Base-by-base conservation (phyloP, 805 yeast species). In the Kodamaea sagamina region DNA sequence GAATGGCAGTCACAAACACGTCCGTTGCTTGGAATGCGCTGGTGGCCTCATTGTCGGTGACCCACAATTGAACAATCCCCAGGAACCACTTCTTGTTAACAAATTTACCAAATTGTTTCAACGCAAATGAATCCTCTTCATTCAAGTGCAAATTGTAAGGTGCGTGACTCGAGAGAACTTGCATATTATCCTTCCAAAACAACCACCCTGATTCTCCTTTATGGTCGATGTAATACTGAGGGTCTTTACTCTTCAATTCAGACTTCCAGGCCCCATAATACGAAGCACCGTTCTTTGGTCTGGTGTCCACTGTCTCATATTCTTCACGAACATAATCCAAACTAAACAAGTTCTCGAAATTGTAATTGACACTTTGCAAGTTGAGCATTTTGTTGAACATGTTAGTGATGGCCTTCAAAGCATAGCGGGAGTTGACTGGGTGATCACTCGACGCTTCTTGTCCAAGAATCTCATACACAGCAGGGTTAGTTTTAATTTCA, bases 11-110 rank as follows among this genome's bases (percentile, higher is more conserved):
- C 31, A 86, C 69, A 26, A 76, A 72, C 2, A 86, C 89, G 48
- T 84, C 79, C 1, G 76, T 71, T 2, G 82, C 81, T 47, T 84
- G 83, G 53, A 86, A 86, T 1, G 78, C 77, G 15, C 86, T 79
- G 26, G 75, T 79, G 0, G 79, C 69, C 50, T 89, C 92, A 58
- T 87, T 79, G 55, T 88, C 84, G 48, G 83, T 75, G 24, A 81
- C 67, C 63, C 84, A 71, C 40, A 75, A 63, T 10, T 69, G 69
- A 10, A 81, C 65, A 6, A 84, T 67, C 10, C 61, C 62, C 3
- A 55, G 49, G n/a, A 88, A 55, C 89, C 92, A 85, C 0, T 75
- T 75, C 46, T 72, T 75, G 4, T 74, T 72, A 3, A 88, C 58
- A 4, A 59, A 29, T 0, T 58, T 36, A 4, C 84, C 80, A 43